Conservation (phyloP, 495 filamentous ascomycete genomes). For the Sporormia fimetaria region DNA sequence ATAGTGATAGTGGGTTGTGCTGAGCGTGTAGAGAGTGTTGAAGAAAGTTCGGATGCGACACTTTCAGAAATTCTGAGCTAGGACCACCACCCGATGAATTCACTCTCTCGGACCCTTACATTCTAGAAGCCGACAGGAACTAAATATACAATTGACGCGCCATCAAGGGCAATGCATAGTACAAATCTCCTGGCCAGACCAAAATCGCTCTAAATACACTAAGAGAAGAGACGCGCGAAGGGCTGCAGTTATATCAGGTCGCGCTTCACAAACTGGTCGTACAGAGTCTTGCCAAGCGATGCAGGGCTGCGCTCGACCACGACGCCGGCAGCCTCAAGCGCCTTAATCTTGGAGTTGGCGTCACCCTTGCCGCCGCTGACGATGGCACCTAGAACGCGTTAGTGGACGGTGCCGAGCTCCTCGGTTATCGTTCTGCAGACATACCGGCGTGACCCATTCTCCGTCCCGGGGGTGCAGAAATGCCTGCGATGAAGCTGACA, state of each 20-base stretch:
- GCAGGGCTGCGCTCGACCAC: conserved; percentile 94
- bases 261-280: conserved; percentile 88
- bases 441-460: conserved; percentile 93
- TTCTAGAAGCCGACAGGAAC: conserved; percentile 12
- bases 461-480: conserved; percentile 88
- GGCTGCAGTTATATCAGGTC: conserved; percentile 62
- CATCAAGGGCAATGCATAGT: conserved; percentile 2
- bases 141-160: conserved; percentile 23
- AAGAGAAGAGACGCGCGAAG: not conserved
- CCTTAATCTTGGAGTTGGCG: conserved; percentile 93
- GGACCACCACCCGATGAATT: conserved; percentile 5
- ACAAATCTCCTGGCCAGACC: not conserved
- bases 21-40: not conserved
- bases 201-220: conserved; percentile 10
- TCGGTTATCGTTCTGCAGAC: no score
- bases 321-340: conserved; percentile 85
- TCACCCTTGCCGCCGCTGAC: conserved; percentile 95
- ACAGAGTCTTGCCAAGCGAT: conserved; percentile 77
- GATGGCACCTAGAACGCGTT: conserved; percentile 56
- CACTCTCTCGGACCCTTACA: not conserved
- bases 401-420: no score
- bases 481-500: conserved; percentile 96
- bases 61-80: conserved; percentile 13
- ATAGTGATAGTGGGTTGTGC: conserved; percentile 2
- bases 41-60: not conserved